Evolutionary conservation across 2,329 filamentous ascomycete species (phyloP), one percentile per base, ranked within the genome.

Genomic region (Clonostachys byssicola): DNA sequence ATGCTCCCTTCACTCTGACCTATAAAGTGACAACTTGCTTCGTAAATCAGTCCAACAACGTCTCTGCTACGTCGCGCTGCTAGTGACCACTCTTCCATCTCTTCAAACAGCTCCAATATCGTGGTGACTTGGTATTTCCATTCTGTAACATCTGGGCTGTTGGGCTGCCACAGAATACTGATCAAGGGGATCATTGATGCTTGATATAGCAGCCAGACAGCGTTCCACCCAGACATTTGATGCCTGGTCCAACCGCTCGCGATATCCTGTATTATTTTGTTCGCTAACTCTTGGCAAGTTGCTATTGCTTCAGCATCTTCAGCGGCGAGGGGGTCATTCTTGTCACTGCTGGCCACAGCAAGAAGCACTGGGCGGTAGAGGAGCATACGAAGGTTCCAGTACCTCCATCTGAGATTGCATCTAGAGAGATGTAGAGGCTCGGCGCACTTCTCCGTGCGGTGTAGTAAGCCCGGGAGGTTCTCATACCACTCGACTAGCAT

Each of bases 401-500:
- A 92, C 13, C 88, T 79, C 88, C 88, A 92, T 62, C 88, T 87
- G 84, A 91, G 89, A 55, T 91, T 79, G 52, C 82, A 82, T 44
- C 87, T 77, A 1, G 85, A 81, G 43, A 86, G 85, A 52, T 81
- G 81, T n/a, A 91, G 76, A 3, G 85, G 81, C 54, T 88, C 84
- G 0, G 85, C 82, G 58, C 85, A 88, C 9, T 84, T 80, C 47
- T 89, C 83, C 10, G 71, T 78, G 17, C 80, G 78, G 53, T 80
- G 74, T 34, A 86, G 70, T 13, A 86, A 71, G 71, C 80, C 80
- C 5, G 86, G 88, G 2, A 91, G 75, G 44, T 78, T 81, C 47
- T 82, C 80, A 64, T 88, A 84, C 88, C 88, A 92, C 55, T 77
- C 79, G 36, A 86, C 72, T 1, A 92, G 75, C 56, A 89, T 83